phyloP scores from a whole-genome alignment of 2,329 filamentous ascomycete species.

The Hymenotorrendiella dingleyae region DNA sequence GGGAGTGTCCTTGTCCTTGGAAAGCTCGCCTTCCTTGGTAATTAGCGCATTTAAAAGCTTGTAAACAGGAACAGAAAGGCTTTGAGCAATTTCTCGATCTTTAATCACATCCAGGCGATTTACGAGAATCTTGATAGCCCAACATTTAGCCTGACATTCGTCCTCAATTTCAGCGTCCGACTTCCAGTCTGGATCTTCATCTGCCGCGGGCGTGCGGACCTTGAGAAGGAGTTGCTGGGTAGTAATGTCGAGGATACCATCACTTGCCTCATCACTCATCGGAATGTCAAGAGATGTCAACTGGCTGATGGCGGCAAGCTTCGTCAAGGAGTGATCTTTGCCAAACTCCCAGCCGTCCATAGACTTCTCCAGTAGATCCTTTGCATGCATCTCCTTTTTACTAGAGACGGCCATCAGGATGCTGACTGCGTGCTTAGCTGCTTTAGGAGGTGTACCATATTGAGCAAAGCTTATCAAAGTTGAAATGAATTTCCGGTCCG shows the following conservation, averaged over 20 bases:
- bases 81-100: conserved; percentile 47
- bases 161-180: conserved; percentile 65
- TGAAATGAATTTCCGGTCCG: conserved; percentile 73
- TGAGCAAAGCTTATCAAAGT: conserved; percentile 78
- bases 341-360: conserved; percentile 70
- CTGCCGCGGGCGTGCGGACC: conserved; percentile 56
- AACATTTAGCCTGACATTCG: conserved; percentile 75
- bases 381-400: conserved; percentile 77
- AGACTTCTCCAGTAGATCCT: conserved; percentile 72
- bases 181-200: conserved; percentile 58
- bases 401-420: conserved; percentile 71
- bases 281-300: conserved; percentile 69
- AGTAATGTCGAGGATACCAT: conserved; percentile 72
- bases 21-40: conserved; percentile 70
- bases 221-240: conserved; percentile 69
- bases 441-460: conserved; percentile 72
- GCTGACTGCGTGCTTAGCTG: conserved; percentile 89
- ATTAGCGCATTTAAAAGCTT: conserved; percentile 74
- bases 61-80: conserved; percentile 63
- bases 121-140: conserved; percentile 78
- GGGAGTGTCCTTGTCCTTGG: conserved; percentile 69
- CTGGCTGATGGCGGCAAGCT: conserved; percentile 65
- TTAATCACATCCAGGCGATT: conserved; percentile 66
- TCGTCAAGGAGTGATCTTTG: conserved; percentile 68
- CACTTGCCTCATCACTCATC: conserved; percentile 65